phyloP scores from a whole-genome alignment of 257 asterid genomes.

The Primulina huaijiensis region DNA sequence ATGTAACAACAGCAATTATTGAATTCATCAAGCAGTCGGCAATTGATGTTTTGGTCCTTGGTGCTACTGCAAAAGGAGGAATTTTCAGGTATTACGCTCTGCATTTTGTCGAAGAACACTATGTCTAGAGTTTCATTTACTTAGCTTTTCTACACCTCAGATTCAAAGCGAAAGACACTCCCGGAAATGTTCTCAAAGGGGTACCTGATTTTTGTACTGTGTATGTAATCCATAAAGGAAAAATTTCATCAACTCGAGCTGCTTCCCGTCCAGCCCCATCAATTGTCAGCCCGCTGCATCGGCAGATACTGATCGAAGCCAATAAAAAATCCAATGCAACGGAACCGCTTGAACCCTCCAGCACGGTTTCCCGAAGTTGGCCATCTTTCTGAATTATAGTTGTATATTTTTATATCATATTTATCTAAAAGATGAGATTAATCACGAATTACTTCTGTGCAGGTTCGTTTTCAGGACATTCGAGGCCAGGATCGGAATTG shows the following conservation, averaged over 20 bases:
- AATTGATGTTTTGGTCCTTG: slow-evolving; percentile 50
- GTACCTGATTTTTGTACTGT: slow-evolving; percentile 82
- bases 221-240: slow-evolving; percentile 77
- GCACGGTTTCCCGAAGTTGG: slow-evolving; percentile 47
- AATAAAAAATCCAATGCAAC: slow-evolving; percentile 31
- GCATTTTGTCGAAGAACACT: not conserved
- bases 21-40: slow-evolving; percentile 42
- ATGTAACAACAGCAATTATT: slow-evolving; percentile 37
- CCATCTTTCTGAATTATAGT: slow-evolving; percentile 13
- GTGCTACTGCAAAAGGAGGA: slow-evolving; percentile 47
- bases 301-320: slow-evolving; percentile 52
- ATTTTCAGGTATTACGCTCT: slow-evolving; percentile 55
- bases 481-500: slow-evolving; percentile 39
- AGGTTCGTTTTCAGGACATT: slow-evolving; percentile 42
- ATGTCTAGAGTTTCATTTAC: not conserved
- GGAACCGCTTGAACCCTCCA: slow-evolving; percentile 27
- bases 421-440: slow-evolving; percentile 9
- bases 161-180: slow-evolving; percentile 75
- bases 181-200: slow-evolving; percentile 64
- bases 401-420: not conserved
- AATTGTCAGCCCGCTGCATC: slow-evolving; percentile 63
- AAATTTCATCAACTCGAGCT: slow-evolving; percentile 64
- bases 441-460: slow-evolving; percentile 11
- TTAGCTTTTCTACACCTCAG: slow-evolving; percentile 36
- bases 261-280: slow-evolving; percentile 72